These are phyloP conservation scores for Colletotrichum sp. DNA, from an alignment of 2,329 filamentous ascomycete genomes.

Conservation along the genomic window DNA sequence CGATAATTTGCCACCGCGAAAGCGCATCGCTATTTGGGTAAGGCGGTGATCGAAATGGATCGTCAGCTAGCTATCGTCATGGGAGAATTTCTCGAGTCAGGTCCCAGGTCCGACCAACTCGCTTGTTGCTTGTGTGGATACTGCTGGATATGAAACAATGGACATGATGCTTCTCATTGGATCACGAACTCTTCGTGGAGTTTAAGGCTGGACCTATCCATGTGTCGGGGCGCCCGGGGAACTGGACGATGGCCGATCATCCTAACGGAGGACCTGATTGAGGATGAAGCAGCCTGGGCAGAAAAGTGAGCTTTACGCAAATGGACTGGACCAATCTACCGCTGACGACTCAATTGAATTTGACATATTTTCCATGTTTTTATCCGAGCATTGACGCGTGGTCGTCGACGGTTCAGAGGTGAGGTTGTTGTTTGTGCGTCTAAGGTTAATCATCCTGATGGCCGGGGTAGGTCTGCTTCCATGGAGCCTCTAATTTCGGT, in stretches of 20 bases:
- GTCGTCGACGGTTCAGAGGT: background rate
- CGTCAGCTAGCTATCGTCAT: background rate
- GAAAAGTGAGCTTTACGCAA: background rate
- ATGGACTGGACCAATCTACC: background rate
- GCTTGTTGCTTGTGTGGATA: background rate
- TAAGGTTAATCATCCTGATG: background rate
- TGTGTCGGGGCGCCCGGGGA: background rate
- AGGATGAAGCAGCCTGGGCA: background rate
- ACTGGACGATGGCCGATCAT: background rate
- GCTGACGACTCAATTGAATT: background rate
- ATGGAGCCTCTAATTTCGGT: slow-evolving; percentile 5
- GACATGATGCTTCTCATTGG: background rate
- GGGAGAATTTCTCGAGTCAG: background rate
- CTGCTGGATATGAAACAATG: background rate
- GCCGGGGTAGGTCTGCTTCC: background rate
- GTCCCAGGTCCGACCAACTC: background rate
- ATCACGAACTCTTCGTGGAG: background rate
- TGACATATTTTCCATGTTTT: background rate
- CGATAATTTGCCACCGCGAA: background rate
- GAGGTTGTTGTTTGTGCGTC: background rate
- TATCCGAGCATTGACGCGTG: background rate
- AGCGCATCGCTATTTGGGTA: background rate
- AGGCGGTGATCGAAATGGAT: background rate
- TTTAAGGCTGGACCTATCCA: background rate
- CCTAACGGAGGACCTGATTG: background rate